Base-by-base conservation (phyloP, 768 basidiomycete species). In the Hericium coralloides region DNA sequence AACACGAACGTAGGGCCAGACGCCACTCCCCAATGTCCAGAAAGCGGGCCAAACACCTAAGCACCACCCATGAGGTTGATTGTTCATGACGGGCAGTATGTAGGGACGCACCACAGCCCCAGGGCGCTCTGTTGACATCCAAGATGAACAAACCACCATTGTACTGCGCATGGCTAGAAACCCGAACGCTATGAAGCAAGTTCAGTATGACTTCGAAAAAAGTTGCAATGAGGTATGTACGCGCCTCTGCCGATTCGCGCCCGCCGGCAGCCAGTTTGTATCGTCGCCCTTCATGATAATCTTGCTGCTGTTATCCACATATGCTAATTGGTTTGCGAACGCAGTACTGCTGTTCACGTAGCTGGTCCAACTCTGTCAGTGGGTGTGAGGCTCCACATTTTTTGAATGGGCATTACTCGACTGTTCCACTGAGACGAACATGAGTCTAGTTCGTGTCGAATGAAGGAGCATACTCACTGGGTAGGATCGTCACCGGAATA, bases 41-140 rank as follows among this genome's bases (percentile, higher is more conserved):
- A 85, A 90, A 5, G 88, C 86, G 45, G 90, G 91, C 92, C 92
- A 92, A 20, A 85, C 81, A 63, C 79, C 87, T 89, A 12, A 31
- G 31, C 31, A 31, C 52, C 52, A 39, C n/a, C 20, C 17, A 5
- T 49, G 49, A 31, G 0, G n/a, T 31, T 31, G 31, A 26, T 25
- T 38, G 49, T 6, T 12, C 12, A 56, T 14, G 31, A 55, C 15
- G 18, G 39, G 53, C 41, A 54, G 36, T 23, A 23, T n/a, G 25
- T 15, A 10, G 43, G 31, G 51, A 70, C 79, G 55, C 72, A 82
- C 91, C 90, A 71, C 92, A 95, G 55, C 92, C 93, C 82, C 86
- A 91, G 0, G 92, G 92, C 49, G 92, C 91, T 68, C 79, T 83
- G 57, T 85, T 82, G 36, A 91, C 76, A 66, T 95, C 92, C 23